Conservation (phyloP, 805 yeast genomes). For the Candida loeiensis region DNA sequence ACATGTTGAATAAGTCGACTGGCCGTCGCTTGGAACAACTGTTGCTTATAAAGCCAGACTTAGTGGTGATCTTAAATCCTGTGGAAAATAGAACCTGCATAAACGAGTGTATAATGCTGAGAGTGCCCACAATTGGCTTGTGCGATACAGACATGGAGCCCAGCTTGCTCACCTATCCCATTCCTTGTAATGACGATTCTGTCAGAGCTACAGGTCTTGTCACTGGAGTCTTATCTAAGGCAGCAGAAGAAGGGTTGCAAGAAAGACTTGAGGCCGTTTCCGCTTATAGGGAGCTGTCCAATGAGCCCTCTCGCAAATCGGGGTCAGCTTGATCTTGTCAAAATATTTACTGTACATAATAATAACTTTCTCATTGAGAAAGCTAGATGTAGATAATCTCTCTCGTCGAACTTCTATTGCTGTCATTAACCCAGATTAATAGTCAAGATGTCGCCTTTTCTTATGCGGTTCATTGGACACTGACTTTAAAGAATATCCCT, state of each 20-base stretch:
- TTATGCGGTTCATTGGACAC: neutral
- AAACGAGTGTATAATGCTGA: constrained; percentile 72
- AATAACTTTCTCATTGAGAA: neutral
- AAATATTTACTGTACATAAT: constrained; percentile 1
- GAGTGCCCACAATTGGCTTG: constrained; percentile 91
- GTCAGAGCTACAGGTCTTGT: constrained; percentile 75
- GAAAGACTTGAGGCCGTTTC: constrained; percentile 39
- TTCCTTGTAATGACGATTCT: constrained; percentile 95
- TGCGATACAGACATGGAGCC: constrained; percentile 95
- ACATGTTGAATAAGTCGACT: constrained; percentile 67
- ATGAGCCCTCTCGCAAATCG: neutral
- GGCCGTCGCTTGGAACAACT: constrained; percentile 51
- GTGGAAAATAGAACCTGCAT: constrained; percentile 78
- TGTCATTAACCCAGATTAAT: neutral
- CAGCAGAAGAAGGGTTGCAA: constrained; percentile 76
- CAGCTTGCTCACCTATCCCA: constrained; percentile 83
- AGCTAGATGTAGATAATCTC: neutral
- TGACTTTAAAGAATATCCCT: constrained; percentile 17
- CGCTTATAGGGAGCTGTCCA: neutral
- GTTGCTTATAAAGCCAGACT: constrained; percentile 76
- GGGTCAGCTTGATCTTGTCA: neutral
- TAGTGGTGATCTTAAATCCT: constrained; percentile 83
- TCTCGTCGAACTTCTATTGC: neutral
- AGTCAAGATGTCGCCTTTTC: constrained; percentile 4
- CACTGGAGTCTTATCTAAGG: constrained; percentile 76